Conservation (phyloP, 768 basidiomycete genomes). For the Lyophyllum decastes region DNA sequence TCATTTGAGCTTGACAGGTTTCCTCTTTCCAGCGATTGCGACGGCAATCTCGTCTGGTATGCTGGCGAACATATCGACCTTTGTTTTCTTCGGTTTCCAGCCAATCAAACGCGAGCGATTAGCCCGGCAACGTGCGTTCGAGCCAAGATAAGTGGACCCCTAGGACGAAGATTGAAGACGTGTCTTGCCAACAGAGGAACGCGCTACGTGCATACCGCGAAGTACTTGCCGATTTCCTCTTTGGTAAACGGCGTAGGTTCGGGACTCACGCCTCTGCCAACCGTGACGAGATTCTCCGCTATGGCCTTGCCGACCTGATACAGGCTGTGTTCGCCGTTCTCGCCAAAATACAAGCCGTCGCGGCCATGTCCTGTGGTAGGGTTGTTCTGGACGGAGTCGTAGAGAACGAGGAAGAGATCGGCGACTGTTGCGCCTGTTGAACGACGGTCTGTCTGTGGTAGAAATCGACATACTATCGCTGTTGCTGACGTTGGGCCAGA, state of each 20-base stretch:
- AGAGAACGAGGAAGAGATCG: slow-evolving; percentile 30
- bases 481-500: slow-evolving; percentile 35
- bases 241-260: slow-evolving; percentile 48
- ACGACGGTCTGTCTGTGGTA: not conserved
- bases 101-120: slow-evolving; percentile 40
- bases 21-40: not conserved
- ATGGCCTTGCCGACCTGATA: slow-evolving; percentile 43
- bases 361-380: slow-evolving; percentile 41
- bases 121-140: slow-evolving; percentile 40
- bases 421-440: slow-evolving; percentile 32
- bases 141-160: slow-evolving; percentile 34
- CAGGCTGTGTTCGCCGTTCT: slow-evolving; percentile 47
- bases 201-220: slow-evolving; percentile 22
- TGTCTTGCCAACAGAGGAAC: not conserved
- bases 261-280: slow-evolving; percentile 35
- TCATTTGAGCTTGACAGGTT: not conserved
- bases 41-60: slow-evolving; percentile 39
- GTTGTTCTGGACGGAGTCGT: slow-evolving; percentile 35
- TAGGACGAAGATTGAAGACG: slow-evolving; percentile 9
- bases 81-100: slow-evolving; percentile 45
- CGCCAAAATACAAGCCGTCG: slow-evolving; percentile 56
- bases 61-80: slow-evolving; percentile 40
- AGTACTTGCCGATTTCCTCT: slow-evolving; percentile 46
- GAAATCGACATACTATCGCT: slow-evolving; percentile 42
- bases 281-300: slow-evolving; percentile 35